Base-by-base conservation (phyloP, 257 asterid genomes). In the Lantana camara region DNA sequence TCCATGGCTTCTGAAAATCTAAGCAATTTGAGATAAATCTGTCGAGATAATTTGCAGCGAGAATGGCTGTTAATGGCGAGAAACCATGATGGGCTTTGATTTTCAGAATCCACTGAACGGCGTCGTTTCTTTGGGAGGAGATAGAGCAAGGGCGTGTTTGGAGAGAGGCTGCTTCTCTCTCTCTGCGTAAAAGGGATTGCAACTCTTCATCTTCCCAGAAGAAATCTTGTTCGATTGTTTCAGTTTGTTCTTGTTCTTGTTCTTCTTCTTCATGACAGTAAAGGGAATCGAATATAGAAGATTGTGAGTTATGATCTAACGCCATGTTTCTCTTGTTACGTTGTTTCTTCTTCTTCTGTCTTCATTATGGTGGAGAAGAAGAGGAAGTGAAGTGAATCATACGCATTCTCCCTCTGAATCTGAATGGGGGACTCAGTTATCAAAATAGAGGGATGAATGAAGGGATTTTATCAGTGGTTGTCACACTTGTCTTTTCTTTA, bases 401-500 rank as follows among this genome's bases (percentile, higher is more conserved):
- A 12, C 37, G 19, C 53, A 61, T 58, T 65, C 17, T 35, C 54
- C 68, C 66, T 70, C 49, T 60, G 23, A 38, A 76, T 53, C 40
- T 75, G 60, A 57, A 59, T 60, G 71, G 66, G 8, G 21, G 50
- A 44, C 50, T 74, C 70, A 63, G 23, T 57, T 73, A 63, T 77
- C 78, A 47, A 77, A 70, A 49, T 22, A 57, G 68, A 69, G 64
- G 53, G 76, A 45, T 21, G 70, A 63, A 74, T 76, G 63, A 34
- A 57, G 77, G 61, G 81, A 67, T 76, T 76, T 78, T 67, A 72
- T 67, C 82, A 76, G 78, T 62, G 73, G 73, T 54, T 68, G 50
- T 72, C 91, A 83, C 82, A 88, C 88, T 80, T 82, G 79, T 72
- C 84, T 71, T 74, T 80, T 78, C 68, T 68, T 77, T 74, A 77